Conservation (phyloP, 176 grass and related monocot genomes). For the Cenchrus americanus region DNA sequence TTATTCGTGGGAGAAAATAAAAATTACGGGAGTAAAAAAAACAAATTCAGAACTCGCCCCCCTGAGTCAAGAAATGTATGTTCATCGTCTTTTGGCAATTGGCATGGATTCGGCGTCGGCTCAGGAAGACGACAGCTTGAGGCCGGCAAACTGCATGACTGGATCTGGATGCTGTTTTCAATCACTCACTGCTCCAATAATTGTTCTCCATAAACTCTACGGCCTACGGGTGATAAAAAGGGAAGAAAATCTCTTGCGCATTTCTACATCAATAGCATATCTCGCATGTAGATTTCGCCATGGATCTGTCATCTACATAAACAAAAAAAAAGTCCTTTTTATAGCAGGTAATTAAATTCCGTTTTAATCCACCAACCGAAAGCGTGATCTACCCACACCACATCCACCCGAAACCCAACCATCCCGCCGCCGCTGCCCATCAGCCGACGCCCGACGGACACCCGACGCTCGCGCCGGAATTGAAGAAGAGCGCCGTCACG, state of each 20-base stretch:
- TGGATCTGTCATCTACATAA: neutral
- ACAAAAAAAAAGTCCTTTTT: neutral
- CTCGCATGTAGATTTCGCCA: neutral
- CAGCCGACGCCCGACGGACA: neutral
- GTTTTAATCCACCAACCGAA: neutral
- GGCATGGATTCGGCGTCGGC: neutral
- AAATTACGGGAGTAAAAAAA: no score
- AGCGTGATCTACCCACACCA: slow-evolving; percentile 30
- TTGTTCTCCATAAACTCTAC: no score
- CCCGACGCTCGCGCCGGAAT: neutral
- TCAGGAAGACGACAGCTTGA: neutral
- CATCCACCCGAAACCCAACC: neutral
- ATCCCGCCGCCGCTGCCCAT: neutral
- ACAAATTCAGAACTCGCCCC: no score
- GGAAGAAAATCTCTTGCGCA: no score
- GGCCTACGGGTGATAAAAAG: neutral
- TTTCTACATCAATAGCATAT: neutral
- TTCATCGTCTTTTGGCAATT: neutral
- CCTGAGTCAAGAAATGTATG: no score
- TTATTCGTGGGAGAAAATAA: no score
- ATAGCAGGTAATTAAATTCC: neutral
- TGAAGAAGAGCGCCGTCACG: neutral
- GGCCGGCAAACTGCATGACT: neutral
- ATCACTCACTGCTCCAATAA: neutral
- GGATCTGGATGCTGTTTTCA: neutral